Evolutionary conservation across 2,329 filamentous ascomycete genomes (phyloP).

Genomic region (Botrytis sinoallii): DNA sequence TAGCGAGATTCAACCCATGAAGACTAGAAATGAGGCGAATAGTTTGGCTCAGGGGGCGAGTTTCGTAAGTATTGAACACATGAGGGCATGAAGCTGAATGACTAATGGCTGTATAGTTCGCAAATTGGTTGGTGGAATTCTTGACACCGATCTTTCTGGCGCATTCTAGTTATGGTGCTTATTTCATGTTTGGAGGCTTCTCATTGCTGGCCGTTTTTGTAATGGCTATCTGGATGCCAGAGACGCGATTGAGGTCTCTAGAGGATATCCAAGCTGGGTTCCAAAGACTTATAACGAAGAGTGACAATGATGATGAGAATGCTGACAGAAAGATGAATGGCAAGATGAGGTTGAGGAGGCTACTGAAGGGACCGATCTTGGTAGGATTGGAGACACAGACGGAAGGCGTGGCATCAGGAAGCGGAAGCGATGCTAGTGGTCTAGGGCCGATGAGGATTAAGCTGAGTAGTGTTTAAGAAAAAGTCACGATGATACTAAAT

Average conservation of each 20-base stretch:
- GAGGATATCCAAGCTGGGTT: not conserved
- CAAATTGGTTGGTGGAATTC: not conserved
- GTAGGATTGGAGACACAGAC: not conserved
- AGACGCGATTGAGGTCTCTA: not conserved
- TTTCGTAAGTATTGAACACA: not conserved
- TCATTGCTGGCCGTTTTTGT: not conserved
- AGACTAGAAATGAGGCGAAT: not conserved
- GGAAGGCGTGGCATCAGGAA: not conserved
- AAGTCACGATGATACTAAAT: not conserved
- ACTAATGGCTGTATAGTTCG: not conserved
- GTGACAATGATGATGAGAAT: not conserved
- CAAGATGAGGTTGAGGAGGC: not conserved
- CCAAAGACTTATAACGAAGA: not conserved
- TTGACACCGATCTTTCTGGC: not conserved
- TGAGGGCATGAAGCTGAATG: not conserved
- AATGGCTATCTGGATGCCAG: not conserved
- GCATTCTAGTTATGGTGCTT: not conserved
- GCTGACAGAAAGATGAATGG: not conserved
- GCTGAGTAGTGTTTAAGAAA: not conserved
- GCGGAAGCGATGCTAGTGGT: not conserved
- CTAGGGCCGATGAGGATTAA: not conserved
- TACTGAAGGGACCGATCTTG: not conserved
- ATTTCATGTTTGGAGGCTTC: not conserved
- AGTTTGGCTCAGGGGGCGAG: not conserved
- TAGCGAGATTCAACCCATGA: not conserved